Base-by-base conservation (phyloP, 306 rosid genomes). In the Begonia masoniana region DNA sequence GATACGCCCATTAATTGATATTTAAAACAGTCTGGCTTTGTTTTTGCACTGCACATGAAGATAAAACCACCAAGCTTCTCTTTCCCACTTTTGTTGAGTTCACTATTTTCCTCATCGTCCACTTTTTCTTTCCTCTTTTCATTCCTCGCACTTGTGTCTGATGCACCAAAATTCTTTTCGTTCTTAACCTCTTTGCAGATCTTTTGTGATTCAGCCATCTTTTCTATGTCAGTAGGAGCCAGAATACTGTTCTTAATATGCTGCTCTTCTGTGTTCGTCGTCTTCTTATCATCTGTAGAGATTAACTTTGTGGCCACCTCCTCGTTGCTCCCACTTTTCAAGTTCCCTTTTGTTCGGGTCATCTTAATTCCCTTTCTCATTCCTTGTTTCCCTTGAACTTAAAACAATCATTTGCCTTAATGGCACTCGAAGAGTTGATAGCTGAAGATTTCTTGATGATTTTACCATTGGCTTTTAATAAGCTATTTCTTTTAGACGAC, bases 21-120 rank as follows among this genome's bases (percentile, higher is more conserved):
- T 13, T 50, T 74, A 56, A 83, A 85, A 77, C 97, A 85, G 73
- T 85, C 96, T 23, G 96, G 96, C 68, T 81, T 91, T 39, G 97
- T 85, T 70, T 83, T 91, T 66, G 78, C 72, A 60, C 65, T 91
- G 84, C 97, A 91, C 97, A 91, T 81, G 76, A 91, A 91, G 73
- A 91, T 91, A 59, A 78, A 57, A 58, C 97, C 97, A 58, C 87
- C 97, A 55, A 77, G 69, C 41, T 67, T 85, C 71, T 83, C 94
- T 41, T 64, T 64, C 55, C 41, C 65, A 42, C 31, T 57, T 47
- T 64, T 76, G 15, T 53, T 60, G 10, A 49, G 54, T 48, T 12
- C 63, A 59, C 35, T 56, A 54, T 65, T 80, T 35, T 57, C 70
- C 21, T 3, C 47, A 43, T 55, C 66, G 31, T 57, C 69, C 36